Percentiles rank a stretch among this genome's conserved stretches.
phyloP scores from a whole-genome alignment of 768 basidiomycete species.

The Glaciozyma martinii region DNA sequence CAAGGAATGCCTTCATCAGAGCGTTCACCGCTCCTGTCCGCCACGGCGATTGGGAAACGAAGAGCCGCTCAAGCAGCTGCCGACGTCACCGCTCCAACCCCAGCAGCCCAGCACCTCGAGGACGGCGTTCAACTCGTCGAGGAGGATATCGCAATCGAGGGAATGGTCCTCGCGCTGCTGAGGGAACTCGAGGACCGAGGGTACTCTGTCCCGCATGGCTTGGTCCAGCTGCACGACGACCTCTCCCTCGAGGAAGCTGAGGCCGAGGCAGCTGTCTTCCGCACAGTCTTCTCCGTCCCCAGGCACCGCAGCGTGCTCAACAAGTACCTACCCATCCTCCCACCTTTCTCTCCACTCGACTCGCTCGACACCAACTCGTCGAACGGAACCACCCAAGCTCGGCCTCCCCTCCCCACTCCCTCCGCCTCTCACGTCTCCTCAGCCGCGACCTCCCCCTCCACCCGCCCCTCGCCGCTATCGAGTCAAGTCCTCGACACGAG shows the following conservation, averaged over 20 bases:
- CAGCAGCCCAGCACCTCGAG: background rate
- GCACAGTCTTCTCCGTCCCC: constrained; percentile 17
- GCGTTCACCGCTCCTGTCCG: background rate
- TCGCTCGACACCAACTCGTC: too few species aligned
- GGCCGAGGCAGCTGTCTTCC: constrained; percentile 14
- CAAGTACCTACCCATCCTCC: constrained; percentile 11
- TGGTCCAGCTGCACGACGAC: constrained; percentile 21
- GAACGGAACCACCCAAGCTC: background rate
- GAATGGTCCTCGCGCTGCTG: constrained; percentile 27
- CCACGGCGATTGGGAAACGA: too few species aligned
- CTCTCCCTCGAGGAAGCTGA: constrained; percentile 29
- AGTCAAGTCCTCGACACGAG: constrained; percentile 21
- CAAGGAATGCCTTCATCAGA: background rate
- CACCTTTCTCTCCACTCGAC: background rate
- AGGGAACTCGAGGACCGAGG: constrained; percentile 17
- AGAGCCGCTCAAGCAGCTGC: too few species aligned
- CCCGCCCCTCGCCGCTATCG: constrained; percentile 19
- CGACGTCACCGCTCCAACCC: background rate
- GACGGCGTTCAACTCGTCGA: constrained; percentile 7
- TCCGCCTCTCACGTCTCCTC: background rate
- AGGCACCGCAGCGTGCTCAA: constrained; percentile 20
- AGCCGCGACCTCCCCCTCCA: background rate
- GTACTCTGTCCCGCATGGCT: constrained; percentile 19
- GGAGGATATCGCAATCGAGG: constrained; percentile 31
- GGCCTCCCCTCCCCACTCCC: background rate